Percentiles rank a stretch among this genome's conserved stretches.
phyloP scores from a whole-genome alignment of 176 grass and related monocot genomes.

The Triticum dicoccoides region DNA sequence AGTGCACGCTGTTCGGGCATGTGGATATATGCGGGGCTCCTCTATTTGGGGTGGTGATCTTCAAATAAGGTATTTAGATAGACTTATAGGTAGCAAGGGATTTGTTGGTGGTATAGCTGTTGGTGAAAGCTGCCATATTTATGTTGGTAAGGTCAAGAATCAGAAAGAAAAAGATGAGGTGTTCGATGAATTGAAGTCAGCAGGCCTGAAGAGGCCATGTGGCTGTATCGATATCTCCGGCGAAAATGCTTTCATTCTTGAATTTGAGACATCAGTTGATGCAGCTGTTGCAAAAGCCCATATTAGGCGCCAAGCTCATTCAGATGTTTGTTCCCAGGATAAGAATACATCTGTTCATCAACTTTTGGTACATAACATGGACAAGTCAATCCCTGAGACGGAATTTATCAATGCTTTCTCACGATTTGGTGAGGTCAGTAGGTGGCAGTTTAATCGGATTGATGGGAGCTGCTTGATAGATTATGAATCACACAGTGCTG shows the following conservation, averaged over 20 bases:
- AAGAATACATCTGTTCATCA: constrained; percentile 42
- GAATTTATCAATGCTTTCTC: constrained; percentile 75
- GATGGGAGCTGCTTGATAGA: constrained; percentile 52
- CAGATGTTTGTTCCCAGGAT: constrained; percentile 40
- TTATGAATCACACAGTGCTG: constrained; percentile 59
- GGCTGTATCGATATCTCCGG: constrained; percentile 49
- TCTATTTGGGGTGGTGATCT: constrained; percentile 71
- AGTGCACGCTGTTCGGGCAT: constrained; percentile 70
- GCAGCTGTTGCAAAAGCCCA: constrained; percentile 69
- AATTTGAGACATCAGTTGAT: constrained; percentile 75
- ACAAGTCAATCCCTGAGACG: constrained; percentile 46
- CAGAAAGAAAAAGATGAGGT: constrained; percentile 75
- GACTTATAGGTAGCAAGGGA: constrained; percentile 64
- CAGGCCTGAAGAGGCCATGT: constrained; percentile 54
- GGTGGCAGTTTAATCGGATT: constrained; percentile 56
- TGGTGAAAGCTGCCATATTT: constrained; percentile 77
- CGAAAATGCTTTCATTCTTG: constrained; percentile 78
- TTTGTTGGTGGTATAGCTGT: constrained; percentile 64
- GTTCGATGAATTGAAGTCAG: constrained; percentile 58
- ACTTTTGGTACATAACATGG: constrained; percentile 64
- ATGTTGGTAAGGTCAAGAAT: constrained; percentile 67
- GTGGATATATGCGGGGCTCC: constrained; percentile 75
- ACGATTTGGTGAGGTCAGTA: constrained; percentile 57
- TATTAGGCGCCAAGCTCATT: constrained; percentile 53
- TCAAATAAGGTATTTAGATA: constrained; percentile 80